These are phyloP conservation scores for Cyphellophora europaea DNA, from an alignment of 2,329 filamentous ascomycete genomes.

Conservation along the genomic window DNA sequence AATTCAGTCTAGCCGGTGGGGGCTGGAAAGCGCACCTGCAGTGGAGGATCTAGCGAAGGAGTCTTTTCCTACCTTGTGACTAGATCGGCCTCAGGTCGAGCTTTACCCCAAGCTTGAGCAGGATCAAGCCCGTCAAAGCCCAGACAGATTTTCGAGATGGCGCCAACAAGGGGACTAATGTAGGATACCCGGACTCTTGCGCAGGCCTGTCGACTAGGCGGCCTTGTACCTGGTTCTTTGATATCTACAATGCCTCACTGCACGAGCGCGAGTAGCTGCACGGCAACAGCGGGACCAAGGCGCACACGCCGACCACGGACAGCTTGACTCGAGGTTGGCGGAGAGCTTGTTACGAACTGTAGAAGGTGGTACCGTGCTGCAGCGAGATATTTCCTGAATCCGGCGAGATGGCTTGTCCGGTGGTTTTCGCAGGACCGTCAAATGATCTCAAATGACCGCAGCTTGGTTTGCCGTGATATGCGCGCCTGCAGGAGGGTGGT, in stretches of 20 bases:
- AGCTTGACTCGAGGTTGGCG: too few relatives aligned
- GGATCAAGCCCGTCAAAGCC: not conserved
- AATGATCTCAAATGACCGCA: too few relatives aligned
- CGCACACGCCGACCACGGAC: too few relatives aligned
- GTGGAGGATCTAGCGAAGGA: not conserved
- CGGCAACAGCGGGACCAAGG: too few relatives aligned
- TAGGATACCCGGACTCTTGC: not conserved
- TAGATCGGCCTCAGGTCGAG: not conserved
- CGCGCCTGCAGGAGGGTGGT: constrained; percentile 2
- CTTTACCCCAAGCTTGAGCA: constrained; percentile 1
- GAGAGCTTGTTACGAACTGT: not conserved
- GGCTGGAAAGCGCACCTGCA: too few relatives aligned
- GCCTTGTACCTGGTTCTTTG: too few relatives aligned
- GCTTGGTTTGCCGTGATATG: too few relatives aligned
- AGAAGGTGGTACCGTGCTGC: too few relatives aligned
- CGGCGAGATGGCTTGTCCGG: not conserved
- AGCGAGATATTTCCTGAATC: not conserved
- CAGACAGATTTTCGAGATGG: not conserved
- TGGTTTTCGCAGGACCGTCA: not conserved
- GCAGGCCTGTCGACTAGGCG: too few relatives aligned
- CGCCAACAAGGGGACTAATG: not conserved
- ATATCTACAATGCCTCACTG: too few relatives aligned
- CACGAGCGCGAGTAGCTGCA: too few relatives aligned
- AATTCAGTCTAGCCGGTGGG: not conserved
- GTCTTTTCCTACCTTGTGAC: not conserved